phyloP scores from a whole-genome alignment of 2,329 filamentous ascomycete genomes.

The Pseudogymnoascus sp. region DNA sequence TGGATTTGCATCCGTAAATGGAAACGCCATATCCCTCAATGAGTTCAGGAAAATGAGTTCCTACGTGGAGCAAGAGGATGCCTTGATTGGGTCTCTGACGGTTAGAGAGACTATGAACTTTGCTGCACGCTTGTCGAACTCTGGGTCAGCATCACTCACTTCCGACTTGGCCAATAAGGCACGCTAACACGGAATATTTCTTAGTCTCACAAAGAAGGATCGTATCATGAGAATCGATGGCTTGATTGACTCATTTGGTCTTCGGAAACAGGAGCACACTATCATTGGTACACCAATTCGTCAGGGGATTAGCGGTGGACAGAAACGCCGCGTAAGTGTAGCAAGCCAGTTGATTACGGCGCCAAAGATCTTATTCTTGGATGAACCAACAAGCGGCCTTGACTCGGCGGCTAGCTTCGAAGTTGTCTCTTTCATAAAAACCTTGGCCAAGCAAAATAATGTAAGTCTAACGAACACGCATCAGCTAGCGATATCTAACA shows the following conservation, averaged over 20 bases:
- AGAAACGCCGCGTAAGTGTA: conserved; percentile 48
- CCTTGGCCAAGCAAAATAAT: conserved; percentile 57
- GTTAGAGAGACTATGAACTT: conserved; percentile 70
- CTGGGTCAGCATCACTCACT: conserved; percentile 33
- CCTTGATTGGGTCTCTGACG: conserved; percentile 69
- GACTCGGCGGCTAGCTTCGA: conserved; percentile 61
- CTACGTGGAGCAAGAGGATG: conserved; percentile 80
- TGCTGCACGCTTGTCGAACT: conserved; percentile 55
- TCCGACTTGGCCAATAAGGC: not conserved
- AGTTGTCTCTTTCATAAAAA: conserved; percentile 62
- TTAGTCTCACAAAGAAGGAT: conserved; percentile 8
- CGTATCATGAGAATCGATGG: conserved; percentile 31
- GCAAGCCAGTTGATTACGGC: conserved; percentile 49
- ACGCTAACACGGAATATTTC: not conserved
- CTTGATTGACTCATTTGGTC: conserved; percentile 61
- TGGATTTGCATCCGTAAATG: conserved; percentile 30
- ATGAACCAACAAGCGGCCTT: conserved; percentile 47
- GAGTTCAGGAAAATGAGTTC: conserved; percentile 57
- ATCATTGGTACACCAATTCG: conserved; percentile 70
- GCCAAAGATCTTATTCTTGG: conserved; percentile 44
- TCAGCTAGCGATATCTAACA: conserved; percentile 19
- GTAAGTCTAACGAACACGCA: conserved; percentile 32
- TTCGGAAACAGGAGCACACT: conserved; percentile 57
- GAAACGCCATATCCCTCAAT: conserved; percentile 43
- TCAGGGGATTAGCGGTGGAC: conserved; percentile 47